Base-by-base conservation (phyloP, 2,329 filamentous ascomycete genomes). In the Hansfordia pulvinata region DNA sequence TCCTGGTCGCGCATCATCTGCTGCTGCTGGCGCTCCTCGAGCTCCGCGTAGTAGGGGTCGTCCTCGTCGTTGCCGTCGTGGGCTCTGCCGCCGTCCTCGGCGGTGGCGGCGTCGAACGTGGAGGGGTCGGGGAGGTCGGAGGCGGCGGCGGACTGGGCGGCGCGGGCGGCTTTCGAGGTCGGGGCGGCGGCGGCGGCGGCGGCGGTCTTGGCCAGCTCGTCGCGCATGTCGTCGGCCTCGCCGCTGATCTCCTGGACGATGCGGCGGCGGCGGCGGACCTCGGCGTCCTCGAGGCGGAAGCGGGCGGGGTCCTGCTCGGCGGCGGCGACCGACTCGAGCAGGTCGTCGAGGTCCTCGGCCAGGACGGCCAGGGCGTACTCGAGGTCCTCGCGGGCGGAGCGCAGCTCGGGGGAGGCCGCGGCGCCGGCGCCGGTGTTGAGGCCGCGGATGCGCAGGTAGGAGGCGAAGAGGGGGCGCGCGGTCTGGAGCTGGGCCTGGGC, bases 1-100 rank as follows among this genome's bases (percentile, higher is more conserved):
- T 98, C 90, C 60, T 98, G 90, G 53, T 94, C 84, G 38, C 78
- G 72, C 79, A 98, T 86, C 54, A 98, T 80, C 54, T 86, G 71
- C 46, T 80, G 50, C 59, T 98, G 92, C 49, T 92, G 73, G 55
- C 90, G 77, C 52, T 93, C 79, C 61, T 96, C 88, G 43, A 93
- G 86, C 41, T 76, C 77, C 10, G 76, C 74, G 40, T 86, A 88
- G 32, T 69, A 69, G 48, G 76, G 71, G 27, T 69, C 64, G 6
- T 53, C 59, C 11, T 56, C 59, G 15, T 55, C 58, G 13, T 38
- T 45, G 4, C 57, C 53, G 27, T 53, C 52, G n/a, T 56, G 59
- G 15, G 55, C 58, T 12, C 37, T 45, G 4, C 57, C 53, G 27
- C 53, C 52, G 15, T 43, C 43, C 10, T 53, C 52, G 3, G 51